Base-by-base conservation (phyloP, 129 eudicot genomes). In the Pseudognaphalium luteoalbum region DNA sequence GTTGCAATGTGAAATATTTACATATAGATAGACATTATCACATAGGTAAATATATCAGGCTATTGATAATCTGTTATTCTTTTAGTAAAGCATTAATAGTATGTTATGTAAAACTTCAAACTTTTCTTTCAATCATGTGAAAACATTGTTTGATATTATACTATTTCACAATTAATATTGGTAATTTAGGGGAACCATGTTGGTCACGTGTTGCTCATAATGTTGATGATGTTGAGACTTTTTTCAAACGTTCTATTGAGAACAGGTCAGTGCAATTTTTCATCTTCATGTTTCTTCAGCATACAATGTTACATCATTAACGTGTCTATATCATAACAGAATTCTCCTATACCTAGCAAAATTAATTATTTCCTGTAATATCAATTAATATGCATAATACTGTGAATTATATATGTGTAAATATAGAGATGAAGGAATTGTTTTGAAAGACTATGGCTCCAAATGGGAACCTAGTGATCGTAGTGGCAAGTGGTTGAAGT, bases 381-480 rank as follows among this genome's bases (percentile, higher is more conserved):
- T 12, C 70, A 59, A 58, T 77, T 41, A 52, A 16, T 54, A 74
- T 80, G 68, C 63, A 57, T 67, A 59, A 30, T 59, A 67, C 3
- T 50, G 16, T 64, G 41, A 71, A 60, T 73, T 59, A 14, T 29
- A 76, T 68, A 60, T 25, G 3, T 88, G 65, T 28, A 42, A 47
- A 44, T 21, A 62, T 37, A 92, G 98, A 78, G 96, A 91, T 78
- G 99, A 95, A 87, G 99, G 99, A 77, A 87, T 95, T 70, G 92
- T 95, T 51, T 61, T 95, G 73, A 95, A 95, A 84, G 97, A 95
- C 84, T 85, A 89, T 32, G 87, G 86, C 33, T 91, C 99, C 50
- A 95, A 89, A 82, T 95, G 99, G 99, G 99, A 95, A 47, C 99
- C 99, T 58, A 86, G 96, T 87, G 99, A 95, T 84, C 91, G 99